A percentile compares a stretch with the other conserved stretches of the same genome.
phyloP scores from a whole-genome alignment of 768 basidiomycete genomes.

The Serendipita sp. region DNA sequence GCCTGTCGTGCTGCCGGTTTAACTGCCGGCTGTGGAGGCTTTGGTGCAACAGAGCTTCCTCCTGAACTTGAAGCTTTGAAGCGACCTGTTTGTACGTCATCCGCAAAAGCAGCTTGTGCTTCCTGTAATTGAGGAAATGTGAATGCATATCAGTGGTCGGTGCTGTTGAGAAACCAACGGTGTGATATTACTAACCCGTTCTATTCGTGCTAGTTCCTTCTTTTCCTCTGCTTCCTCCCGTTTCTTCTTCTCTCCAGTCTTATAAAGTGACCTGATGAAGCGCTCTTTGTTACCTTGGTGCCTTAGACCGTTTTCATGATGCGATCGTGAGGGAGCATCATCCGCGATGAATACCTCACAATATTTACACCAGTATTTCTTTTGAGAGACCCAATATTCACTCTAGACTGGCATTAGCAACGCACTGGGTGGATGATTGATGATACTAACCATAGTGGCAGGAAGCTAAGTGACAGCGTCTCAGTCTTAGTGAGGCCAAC shows the following conservation, averaged over 20 bases:
- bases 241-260: conserved; percentile 75
- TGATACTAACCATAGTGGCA: too few relatives aligned
- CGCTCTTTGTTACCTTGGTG: conserved; percentile 92
- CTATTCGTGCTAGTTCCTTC: conserved; percentile 71
- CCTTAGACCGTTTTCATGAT: conserved; percentile 84
- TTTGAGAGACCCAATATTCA: conserved; percentile 87
- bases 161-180: neutral
- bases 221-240: conserved; percentile 74
- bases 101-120: conserved; percentile 62
- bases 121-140: conserved; percentile 28
- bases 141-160: conserved; percentile 10
- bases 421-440: too few relatives aligned
- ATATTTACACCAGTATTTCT: conserved; percentile 91
- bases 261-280: conserved; percentile 85
- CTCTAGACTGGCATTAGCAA: conserved; percentile 24
- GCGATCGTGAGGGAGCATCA: conserved; percentile 78
- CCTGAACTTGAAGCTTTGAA: conserved; percentile 24
- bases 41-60: conserved; percentile 12
- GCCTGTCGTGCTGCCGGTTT: conserved; percentile 26
- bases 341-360: conserved; percentile 95
- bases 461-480: too few relatives aligned
- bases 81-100: conserved; percentile 56
- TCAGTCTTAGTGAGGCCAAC: too few relatives aligned
- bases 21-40: conserved; percentile 28
- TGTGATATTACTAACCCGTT: conserved; percentile 38